Evolutionary conservation across 768 basidiomycete genomes (phyloP).

Genomic region (Xerocomellus amylosporus): DNA sequence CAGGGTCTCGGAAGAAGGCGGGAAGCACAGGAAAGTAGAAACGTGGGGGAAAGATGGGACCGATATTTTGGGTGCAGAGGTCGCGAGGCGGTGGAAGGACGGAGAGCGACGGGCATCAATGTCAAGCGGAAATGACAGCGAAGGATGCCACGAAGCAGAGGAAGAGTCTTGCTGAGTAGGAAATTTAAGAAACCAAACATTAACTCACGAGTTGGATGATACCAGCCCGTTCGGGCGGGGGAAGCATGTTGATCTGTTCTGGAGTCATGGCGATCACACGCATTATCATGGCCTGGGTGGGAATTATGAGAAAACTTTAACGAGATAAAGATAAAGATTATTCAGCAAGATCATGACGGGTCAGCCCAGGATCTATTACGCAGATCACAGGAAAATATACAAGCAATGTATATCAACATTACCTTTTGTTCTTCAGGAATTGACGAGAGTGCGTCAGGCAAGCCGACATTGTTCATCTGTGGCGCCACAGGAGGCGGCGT

Average conservation of each 20-base stretch:
- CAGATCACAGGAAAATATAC: slow-evolving; percentile 3
- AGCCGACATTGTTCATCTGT: slow-evolving; percentile 20
- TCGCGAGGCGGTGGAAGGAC: slow-evolving; percentile 10
- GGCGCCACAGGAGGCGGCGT: slow-evolving; percentile 21
- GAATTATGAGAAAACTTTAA: slow-evolving; percentile 13
- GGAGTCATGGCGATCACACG: slow-evolving; percentile 79
- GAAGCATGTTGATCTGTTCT: slow-evolving; percentile 76
- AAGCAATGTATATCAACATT: slow-evolving; percentile 16
- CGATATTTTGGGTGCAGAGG: slow-evolving; percentile 4
- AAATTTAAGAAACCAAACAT: background rate
- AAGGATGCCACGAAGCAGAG: slow-evolving; percentile 4
- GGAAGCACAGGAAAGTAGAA: slow-evolving; percentile 6
- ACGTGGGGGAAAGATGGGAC: slow-evolving; percentile 12
- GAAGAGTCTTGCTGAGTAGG: slow-evolving; percentile 12
- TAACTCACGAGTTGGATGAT: slow-evolving; percentile 78
- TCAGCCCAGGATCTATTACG: background rate
- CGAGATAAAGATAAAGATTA: background rate
- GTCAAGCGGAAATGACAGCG: slow-evolving; percentile 23
- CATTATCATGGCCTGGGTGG: slow-evolving; percentile 63
- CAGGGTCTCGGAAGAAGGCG: slow-evolving; percentile 14
- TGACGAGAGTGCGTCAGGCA: slow-evolving; percentile 54
- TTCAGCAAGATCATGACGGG: background rate
- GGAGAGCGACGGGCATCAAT: slow-evolving; percentile 25
- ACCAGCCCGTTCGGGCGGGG: slow-evolving; percentile 68
- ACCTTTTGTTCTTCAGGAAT: slow-evolving; percentile 74